Evolutionary conservation across 2,329 filamentous ascomycete genomes (phyloP).

Genomic region (Venturiaceae sp.): DNA sequence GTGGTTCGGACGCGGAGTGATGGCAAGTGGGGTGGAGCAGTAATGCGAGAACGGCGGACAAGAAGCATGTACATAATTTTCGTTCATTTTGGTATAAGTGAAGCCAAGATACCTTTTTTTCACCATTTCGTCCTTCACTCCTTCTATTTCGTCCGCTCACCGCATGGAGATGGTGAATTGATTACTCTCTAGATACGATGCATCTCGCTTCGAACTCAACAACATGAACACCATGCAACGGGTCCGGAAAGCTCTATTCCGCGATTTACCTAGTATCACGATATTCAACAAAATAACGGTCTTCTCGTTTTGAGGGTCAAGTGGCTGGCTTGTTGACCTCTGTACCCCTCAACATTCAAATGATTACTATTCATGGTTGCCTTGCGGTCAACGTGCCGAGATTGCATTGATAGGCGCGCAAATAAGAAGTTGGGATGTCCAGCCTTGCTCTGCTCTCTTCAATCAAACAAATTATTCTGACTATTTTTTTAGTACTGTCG

Average conservation of each 20-base stretch:
- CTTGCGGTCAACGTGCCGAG: not conserved
- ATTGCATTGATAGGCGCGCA: not conserved
- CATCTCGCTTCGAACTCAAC: not conserved
- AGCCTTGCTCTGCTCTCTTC: not conserved
- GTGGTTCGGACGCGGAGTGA: conserved; percentile 91
- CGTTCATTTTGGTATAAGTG: not conserved
- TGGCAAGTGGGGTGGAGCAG: conserved; percentile 40
- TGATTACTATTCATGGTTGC: not conserved
- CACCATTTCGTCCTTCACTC: not conserved
- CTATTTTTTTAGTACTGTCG: too few species aligned
- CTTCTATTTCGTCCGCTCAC: not conserved
- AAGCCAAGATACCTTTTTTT: not conserved
- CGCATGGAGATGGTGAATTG: not conserved
- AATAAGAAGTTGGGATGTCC: too few species aligned
- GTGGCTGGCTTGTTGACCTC: not conserved
- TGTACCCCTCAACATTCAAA: not conserved
- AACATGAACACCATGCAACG: not conserved
- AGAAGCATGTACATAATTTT: not conserved
- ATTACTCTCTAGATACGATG: not conserved
- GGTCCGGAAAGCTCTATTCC: not conserved
- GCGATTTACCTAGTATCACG: not conserved
- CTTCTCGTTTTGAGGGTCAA: not conserved
- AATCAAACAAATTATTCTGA: too few species aligned
- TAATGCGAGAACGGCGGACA: not conserved
- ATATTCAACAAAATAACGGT: not conserved